These are phyloP conservation scores for Hydnomerulius pinastri DNA, from an alignment of 768 basidiomycete species.

Conservation along the genomic window DNA sequence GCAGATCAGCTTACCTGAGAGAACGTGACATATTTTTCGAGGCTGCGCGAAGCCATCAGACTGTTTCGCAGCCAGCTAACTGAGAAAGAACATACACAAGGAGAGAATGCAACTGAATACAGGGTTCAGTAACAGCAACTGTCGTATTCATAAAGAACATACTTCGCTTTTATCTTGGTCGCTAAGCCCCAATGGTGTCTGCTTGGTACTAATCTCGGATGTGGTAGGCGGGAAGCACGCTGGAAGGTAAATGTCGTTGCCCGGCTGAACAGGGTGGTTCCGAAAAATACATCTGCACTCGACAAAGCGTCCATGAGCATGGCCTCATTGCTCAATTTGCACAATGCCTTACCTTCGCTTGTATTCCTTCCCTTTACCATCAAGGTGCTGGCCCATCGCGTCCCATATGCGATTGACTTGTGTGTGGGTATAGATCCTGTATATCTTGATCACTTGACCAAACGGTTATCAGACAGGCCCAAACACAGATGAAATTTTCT, in stretches of 20 bases:
- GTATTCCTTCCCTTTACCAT: slow-evolving; percentile 53
- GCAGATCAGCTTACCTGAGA: slow-evolving; percentile 20
- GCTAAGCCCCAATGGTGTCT: slow-evolving; percentile 36
- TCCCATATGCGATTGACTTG: slow-evolving; percentile 53
- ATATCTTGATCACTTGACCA: slow-evolving; percentile 45
- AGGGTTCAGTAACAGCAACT: background rate
- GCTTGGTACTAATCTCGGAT: slow-evolving; percentile 15
- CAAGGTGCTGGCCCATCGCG: slow-evolving; percentile 42
- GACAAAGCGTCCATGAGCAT: background rate
- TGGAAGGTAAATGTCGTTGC: slow-evolving; percentile 49
- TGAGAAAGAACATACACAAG: slow-evolving; percentile 46
- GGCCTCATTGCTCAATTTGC: background rate
- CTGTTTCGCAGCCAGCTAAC: slow-evolving; percentile 13
- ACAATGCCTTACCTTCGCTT: slow-evolving; percentile 41
- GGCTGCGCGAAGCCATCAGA: slow-evolving; percentile 45
- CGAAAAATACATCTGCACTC: slow-evolving; percentile 48
- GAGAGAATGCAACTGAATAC: slow-evolving; percentile 52
- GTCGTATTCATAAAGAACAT: background rate
- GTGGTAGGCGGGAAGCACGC: slow-evolving; percentile 50
- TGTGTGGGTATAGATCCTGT: slow-evolving; percentile 51
- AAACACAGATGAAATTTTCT: no score
- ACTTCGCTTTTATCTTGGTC: slow-evolving; percentile 53
- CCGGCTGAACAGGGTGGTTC: slow-evolving; percentile 32
- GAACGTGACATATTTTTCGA: slow-evolving; percentile 32
- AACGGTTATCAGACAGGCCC: no score